Evolutionary conservation across 208 protist species (phyloP).

Genomic region (Leishmania lainsoni): DNA sequence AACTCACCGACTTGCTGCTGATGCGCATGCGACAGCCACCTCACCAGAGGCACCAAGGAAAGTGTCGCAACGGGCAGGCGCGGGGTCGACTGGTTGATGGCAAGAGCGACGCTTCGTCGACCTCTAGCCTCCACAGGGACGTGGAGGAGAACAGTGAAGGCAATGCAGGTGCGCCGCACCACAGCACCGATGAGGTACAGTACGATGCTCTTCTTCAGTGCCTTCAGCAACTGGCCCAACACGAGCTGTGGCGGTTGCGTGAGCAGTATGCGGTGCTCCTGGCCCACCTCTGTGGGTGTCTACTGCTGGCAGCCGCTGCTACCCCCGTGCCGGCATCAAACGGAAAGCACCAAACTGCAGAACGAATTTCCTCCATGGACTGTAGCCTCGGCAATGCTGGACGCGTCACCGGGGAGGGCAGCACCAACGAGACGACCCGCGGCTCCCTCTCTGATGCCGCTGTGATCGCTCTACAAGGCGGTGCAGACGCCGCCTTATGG

Average conservation of each 20-base stretch:
- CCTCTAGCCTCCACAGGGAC: background rate
- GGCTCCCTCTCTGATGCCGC: background rate
- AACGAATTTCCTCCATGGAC: background rate
- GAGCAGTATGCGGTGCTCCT: conserved; percentile 66
- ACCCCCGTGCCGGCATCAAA: background rate
- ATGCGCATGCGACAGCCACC: conserved; percentile 19
- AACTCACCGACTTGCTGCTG: conserved; percentile 58
- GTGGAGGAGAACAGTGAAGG: background rate
- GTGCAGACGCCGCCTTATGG: conserved; percentile 6
- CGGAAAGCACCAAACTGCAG: background rate
- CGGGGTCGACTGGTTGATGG: conserved; percentile 6
- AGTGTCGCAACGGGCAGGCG: conserved; percentile 2
- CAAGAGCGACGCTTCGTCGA: background rate
- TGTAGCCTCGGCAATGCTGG: background rate
- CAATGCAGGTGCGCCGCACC: background rate
- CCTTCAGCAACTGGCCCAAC: conserved; percentile 49
- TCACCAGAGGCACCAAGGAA: background rate
- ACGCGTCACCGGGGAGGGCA: background rate
- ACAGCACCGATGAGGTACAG: conserved; percentile 37
- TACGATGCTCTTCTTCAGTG: conserved; percentile 51
- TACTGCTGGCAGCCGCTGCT: conserved; percentile 38
- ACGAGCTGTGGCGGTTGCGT: conserved; percentile 82
- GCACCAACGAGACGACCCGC: background rate
- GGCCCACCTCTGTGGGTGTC: conserved; percentile 56
- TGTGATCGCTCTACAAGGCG: background rate